A percentile compares a stretch with the other conserved stretches of the same genome.
phyloP scores from a whole-genome alignment of 768 basidiomycete genomes.

The Lactarius akahatsu region DNA sequence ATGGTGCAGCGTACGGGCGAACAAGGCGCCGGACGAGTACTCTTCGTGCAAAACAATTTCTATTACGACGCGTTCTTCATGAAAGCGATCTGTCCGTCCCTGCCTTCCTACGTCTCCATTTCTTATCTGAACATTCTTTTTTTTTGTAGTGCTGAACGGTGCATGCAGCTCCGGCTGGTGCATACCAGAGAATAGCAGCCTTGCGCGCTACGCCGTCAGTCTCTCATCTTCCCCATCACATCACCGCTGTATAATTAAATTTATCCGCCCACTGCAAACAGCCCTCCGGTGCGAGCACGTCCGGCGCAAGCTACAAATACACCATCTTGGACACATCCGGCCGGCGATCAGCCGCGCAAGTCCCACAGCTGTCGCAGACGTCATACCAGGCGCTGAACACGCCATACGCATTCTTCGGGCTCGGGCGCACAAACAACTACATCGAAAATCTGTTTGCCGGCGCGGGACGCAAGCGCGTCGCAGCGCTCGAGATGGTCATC shows the following conservation, averaged over 20 bases:
- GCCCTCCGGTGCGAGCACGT: slow-evolving; percentile 93
- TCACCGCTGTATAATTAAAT: too few relatives aligned
- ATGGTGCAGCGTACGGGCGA: slow-evolving; percentile 81
- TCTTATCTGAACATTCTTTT: not conserved
- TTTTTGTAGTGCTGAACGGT: slow-evolving; percentile 75
- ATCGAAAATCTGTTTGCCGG: slow-evolving; percentile 98
- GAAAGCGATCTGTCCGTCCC: slow-evolving; percentile 80
- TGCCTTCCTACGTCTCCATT: not conserved
- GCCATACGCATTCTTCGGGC: slow-evolving; percentile 94
- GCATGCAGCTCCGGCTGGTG: slow-evolving; percentile 88
- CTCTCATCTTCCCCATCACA: not conserved
- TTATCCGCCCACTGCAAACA: slow-evolving; percentile 34
- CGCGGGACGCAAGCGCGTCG: slow-evolving; percentile 80
- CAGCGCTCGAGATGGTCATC: slow-evolving; percentile 95
- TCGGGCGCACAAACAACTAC: slow-evolving; percentile 98
- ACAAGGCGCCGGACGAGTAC: slow-evolving; percentile 58
- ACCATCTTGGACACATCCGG: slow-evolving; percentile 93
- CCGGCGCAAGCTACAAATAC: slow-evolving; percentile 95
- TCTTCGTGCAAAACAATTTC: slow-evolving; percentile 95
- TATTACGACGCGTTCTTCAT: slow-evolving; percentile 99
- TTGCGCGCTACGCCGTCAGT: slow-evolving; percentile 70
- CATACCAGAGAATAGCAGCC: slow-evolving; percentile 51
- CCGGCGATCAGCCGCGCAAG: slow-evolving; percentile 86
- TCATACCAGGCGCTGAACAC: slow-evolving; percentile 87
- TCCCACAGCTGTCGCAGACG: slow-evolving; percentile 90